Evolutionary conservation across 768 basidiomycete species (phyloP).

Genomic region (Boletus vermiculosoides): DNA sequence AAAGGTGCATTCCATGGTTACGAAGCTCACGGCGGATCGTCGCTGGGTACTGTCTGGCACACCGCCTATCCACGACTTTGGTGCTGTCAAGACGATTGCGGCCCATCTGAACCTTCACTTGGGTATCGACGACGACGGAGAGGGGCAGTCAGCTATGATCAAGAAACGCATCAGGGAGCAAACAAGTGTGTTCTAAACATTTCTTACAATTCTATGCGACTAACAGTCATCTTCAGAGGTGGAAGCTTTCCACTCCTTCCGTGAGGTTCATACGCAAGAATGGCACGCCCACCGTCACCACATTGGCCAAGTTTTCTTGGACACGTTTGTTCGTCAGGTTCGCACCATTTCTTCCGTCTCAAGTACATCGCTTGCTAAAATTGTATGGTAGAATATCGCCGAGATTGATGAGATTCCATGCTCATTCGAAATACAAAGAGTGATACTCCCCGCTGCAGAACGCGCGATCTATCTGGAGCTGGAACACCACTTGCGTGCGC

Average conservation of each 20-base stretch:
- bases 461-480: conserved; percentile 93
- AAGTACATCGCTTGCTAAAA: conserved; percentile 12
- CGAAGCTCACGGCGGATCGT: conserved; percentile 69
- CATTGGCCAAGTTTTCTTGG: conserved; percentile 77
- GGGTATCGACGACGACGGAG: conserved; percentile 86
- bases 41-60: conserved; percentile 98
- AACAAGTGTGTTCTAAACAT: conserved; percentile 55
- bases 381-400: conserved; percentile 70
- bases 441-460: conserved; percentile 87
- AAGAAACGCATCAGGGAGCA: conserved; percentile 83
- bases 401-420: conserved; percentile 96
- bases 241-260: conserved; percentile 95
- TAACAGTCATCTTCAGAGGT: conserved; percentile 53
- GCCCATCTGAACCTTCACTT: conserved; percentile 88
- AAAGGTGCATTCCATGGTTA: conserved; percentile 74
- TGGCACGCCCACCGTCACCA: conserved; percentile 90
- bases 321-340: conserved; percentile 85
- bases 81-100: conserved; percentile 85
- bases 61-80: conserved; percentile 89
- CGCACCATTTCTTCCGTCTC: conserved; percentile 13
- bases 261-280: conserved; percentile 86
- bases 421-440: conserved; percentile 56
- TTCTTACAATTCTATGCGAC: conserved; percentile 1
- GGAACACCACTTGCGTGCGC: conserved; percentile 86
- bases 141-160: conserved; percentile 69